phyloP scores from a whole-genome alignment of 2,329 filamentous ascomycete genomes.

The Colletotrichum tabaci region DNA sequence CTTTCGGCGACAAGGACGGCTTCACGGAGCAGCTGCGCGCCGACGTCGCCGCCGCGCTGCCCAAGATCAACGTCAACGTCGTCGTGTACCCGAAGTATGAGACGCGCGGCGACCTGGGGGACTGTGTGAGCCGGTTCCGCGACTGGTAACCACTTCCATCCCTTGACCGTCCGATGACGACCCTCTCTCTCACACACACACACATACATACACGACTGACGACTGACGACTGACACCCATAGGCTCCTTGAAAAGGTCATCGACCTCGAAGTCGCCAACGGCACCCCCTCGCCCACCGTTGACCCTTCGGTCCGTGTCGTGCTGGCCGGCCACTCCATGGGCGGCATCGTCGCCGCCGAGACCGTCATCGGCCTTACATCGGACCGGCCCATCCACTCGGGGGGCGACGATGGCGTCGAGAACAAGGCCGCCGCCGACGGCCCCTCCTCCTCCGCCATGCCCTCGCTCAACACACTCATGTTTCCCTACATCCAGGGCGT shows the following conservation, averaged over 20 bases:
- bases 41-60: slow-evolving; percentile 75
- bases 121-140: slow-evolving; percentile 80
- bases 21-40: slow-evolving; percentile 82
- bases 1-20: slow-evolving; percentile 75
- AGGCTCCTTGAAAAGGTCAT: slow-evolving; percentile 94
- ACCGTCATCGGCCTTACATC: slow-evolving; percentile 80
- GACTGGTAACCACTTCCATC: slow-evolving; percentile 71
- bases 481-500: slow-evolving; percentile 94
- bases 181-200: neutral
- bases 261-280: slow-evolving; percentile 88
- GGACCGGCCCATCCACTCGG: slow-evolving; percentile 67
- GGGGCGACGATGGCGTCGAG: slow-evolving; percentile 59
- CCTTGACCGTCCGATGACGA: neutral
- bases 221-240: slow-evolving; percentile 5
- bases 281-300: slow-evolving; percentile 85
- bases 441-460: slow-evolving; percentile 40
- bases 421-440: slow-evolving; percentile 48
- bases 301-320: slow-evolving; percentile 88
- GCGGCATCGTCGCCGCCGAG: slow-evolving; percentile 94
- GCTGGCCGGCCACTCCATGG: slow-evolving; percentile 90
- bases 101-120: slow-evolving; percentile 81
- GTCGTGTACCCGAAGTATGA: slow-evolving; percentile 87
- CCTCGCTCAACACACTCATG: slow-evolving; percentile 77
- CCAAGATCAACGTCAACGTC: slow-evolving; percentile 76
- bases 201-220: neutral